phyloP scores from a whole-genome alignment of 2,329 filamentous ascomycete species.

The Fusarium oxysporum region DNA sequence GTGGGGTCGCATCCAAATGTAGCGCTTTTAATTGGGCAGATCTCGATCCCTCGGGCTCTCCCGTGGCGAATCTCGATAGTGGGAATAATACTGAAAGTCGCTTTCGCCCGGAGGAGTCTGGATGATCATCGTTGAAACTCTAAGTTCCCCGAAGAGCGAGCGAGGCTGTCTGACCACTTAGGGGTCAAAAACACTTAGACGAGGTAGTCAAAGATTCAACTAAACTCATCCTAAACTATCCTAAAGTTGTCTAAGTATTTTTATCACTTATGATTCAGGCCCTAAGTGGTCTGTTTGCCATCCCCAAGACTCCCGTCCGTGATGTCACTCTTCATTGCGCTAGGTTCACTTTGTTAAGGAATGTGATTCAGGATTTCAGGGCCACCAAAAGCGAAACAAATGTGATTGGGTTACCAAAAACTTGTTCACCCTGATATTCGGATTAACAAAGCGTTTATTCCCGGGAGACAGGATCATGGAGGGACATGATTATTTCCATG shows the following conservation, averaged over 20 bases:
- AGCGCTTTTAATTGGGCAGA: not conserved
- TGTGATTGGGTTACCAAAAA: not conserved
- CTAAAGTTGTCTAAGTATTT: not conserved
- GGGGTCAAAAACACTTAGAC: too few relatives aligned
- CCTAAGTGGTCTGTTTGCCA: too few relatives aligned
- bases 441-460: not conserved
- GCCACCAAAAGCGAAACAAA: not conserved
- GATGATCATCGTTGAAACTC: not conserved
- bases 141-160: too few relatives aligned
- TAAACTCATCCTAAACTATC: not conserved
- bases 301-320: too few relatives aligned
- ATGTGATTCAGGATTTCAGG: not conserved
- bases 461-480: not conserved
- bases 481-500: not conserved
- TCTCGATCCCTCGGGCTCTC: not conserved
- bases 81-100: not conserved
- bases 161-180: too few relatives aligned
- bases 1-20: rapidly evolving
- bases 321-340: not conserved
- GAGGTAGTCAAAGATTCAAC: too few relatives aligned
- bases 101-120: not conserved
- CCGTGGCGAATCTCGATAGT: not conserved
- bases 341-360: not conserved
- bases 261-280: not conserved
- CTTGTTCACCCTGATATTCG: not conserved